A percentile compares a stretch with the other conserved stretches of the same genome.
phyloP scores from a whole-genome alignment of 148 eudicot genomes.

The Chenopodium quinoa region DNA sequence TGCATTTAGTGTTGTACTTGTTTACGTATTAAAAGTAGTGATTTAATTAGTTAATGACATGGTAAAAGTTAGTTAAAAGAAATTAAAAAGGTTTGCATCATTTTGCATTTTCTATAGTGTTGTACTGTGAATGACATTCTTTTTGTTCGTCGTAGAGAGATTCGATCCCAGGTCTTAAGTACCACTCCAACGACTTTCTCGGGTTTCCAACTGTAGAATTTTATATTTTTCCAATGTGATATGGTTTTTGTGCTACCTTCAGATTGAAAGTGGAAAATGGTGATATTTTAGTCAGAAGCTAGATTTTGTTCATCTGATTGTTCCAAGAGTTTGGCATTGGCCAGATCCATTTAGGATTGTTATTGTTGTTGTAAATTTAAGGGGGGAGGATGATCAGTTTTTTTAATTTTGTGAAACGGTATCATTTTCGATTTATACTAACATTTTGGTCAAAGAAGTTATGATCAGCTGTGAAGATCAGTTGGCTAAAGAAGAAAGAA shows the following conservation, averaged over 20 bases:
- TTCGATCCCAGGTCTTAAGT: neutral
- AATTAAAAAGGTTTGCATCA: neutral
- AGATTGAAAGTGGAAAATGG: neutral
- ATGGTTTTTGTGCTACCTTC: neutral
- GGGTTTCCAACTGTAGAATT: no score
- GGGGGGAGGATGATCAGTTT: neutral
- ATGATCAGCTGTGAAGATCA: neutral
- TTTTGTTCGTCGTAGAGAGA: no score
- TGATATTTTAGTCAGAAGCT: neutral
- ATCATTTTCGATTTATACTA: neutral
- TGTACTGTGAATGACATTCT: no score
- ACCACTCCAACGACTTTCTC: neutral
- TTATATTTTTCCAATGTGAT: no score
- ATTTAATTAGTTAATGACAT: no score
- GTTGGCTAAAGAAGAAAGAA: neutral
- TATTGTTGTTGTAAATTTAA: neutral
- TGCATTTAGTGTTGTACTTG: neutral
- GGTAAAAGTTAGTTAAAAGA: neutral
- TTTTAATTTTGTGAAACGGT: neutral
- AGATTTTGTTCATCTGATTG: neutral
- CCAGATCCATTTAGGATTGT: neutral
- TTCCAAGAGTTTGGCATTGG: neutral
- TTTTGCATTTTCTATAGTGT: neutral
- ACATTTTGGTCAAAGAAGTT: neutral
- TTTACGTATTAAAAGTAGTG: neutral